Evolutionary conservation across 2,329 filamentous ascomycete genomes (phyloP).

Genomic region (Colletotrichum zoysiae): DNA sequence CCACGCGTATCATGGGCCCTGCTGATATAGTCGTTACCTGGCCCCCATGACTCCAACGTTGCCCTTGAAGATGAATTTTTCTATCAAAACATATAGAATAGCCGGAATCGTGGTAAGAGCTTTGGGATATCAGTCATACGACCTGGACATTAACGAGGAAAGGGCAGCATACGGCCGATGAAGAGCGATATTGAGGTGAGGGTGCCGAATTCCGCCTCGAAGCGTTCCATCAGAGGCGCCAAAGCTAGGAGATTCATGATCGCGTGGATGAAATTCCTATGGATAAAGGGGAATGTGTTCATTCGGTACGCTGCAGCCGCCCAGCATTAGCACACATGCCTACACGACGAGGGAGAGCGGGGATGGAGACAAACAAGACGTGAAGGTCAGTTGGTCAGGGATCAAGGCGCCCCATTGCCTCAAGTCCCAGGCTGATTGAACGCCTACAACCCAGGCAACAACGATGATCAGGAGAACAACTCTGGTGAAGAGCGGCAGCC

Average conservation of each 20-base stretch:
- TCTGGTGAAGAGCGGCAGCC: conserved; percentile 90
- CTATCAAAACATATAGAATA: conserved; percentile 82
- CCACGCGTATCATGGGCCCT: background rate
- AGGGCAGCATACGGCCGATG: conserved; percentile 82
- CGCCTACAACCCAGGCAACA: conserved; percentile 70
- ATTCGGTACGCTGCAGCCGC: conserved; percentile 81
- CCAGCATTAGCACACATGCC: conserved; percentile 6
- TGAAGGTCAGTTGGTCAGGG: conserved; percentile 79
- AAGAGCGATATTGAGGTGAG: conserved; percentile 89
- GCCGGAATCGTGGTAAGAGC: conserved; percentile 86
- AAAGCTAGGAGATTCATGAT: conserved; percentile 84
- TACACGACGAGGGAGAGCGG: background rate
- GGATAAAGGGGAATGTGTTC: conserved; percentile 92
- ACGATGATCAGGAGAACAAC: conserved; percentile 72
- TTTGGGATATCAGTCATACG: conserved; percentile 51
- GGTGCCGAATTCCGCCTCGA: conserved; percentile 93
- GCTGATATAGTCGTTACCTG: conserved; percentile 67
- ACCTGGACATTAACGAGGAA: conserved; percentile 5
- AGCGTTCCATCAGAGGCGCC: conserved; percentile 90
- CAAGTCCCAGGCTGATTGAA: conserved; percentile 79
- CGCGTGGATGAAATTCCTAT: conserved; percentile 83
- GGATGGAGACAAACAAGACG: conserved; percentile 70
- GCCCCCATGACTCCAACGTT: conserved; percentile 85
- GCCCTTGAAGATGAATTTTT: conserved; percentile 76
- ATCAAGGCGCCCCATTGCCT: conserved; percentile 83